Percentiles rank a stretch among this genome's conserved stretches.
Conservation (phyloP, 441 rosid genomes). For the Adansonia grandidieri region DNA sequence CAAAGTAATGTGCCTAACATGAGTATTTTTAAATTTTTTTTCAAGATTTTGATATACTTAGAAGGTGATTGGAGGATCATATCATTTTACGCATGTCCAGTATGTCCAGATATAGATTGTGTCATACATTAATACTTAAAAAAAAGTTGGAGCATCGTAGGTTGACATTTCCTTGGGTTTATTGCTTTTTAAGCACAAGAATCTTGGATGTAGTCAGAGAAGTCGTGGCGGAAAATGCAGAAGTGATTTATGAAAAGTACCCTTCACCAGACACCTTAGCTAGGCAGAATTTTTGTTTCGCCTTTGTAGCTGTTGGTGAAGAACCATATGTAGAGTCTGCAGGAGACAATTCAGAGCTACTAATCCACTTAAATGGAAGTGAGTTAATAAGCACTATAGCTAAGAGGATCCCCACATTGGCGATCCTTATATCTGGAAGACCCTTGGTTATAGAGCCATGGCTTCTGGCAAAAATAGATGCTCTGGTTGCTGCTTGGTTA, state of each 20-base stretch:
- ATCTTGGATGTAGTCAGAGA: no score
- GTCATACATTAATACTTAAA: no score
- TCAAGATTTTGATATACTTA: no score
- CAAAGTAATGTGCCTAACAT: no score
- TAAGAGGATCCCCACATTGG: constrained; percentile 66
- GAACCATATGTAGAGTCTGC: constrained; percentile 69
- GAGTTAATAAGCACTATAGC: constrained; percentile 53
- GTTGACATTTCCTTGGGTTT: no score
- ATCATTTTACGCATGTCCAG: no score
- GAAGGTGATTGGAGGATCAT: no score
- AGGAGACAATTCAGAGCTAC: constrained; percentile 62
- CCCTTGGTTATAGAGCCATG: constrained; percentile 63
- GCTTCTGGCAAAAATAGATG: constrained; percentile 46
- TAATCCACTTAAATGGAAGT: constrained; percentile 63
- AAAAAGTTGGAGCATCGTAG: no score
- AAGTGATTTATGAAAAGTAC: constrained; percentile 40
- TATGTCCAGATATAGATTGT: no score
- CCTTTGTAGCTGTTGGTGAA: constrained; percentile 86
- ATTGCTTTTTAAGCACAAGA: no score
- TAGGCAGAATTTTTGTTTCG: constrained; percentile 52
- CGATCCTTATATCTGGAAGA: constrained; percentile 72
- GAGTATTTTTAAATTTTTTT: no score
- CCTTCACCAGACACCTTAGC: constrained; percentile 64
- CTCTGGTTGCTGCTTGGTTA: constrained; percentile 80
- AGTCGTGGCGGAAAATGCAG: no score